Percentiles rank a stretch among this genome's conserved stretches.
phyloP scores from a whole-genome alignment of 352 stramenopile species.

The Blastocystis sp. region DNA sequence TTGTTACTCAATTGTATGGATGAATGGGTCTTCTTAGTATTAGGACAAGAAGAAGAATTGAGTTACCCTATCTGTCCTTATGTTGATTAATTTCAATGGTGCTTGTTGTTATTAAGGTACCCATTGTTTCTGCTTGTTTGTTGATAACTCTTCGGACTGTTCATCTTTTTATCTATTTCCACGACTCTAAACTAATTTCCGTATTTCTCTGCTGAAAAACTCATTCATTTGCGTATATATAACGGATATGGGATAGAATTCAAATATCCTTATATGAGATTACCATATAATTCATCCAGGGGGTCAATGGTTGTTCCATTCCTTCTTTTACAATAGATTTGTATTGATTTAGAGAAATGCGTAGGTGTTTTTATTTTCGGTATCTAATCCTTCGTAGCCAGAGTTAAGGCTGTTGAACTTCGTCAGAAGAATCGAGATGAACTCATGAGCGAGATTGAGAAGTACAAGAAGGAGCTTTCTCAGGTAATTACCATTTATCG shows the following conservation, averaged over 20 bases:
- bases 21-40: background rate
- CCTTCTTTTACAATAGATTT: constrained; percentile 54
- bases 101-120: no score
- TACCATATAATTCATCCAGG: background rate
- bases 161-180: background rate
- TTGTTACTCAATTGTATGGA: constrained; percentile 9
- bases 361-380: background rate
- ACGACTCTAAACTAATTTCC: background rate
- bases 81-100: background rate
- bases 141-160: background rate
- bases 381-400: constrained; percentile 72
- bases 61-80: background rate
- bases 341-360: constrained; percentile 69
- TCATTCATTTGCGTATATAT: background rate
- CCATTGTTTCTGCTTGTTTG: background rate
- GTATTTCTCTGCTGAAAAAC: no score
- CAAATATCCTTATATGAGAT: background rate
- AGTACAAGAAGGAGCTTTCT: constrained; percentile 95
- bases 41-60: constrained; percentile 39
- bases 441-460: constrained; percentile 92
- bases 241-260: background rate
- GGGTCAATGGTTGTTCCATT: background rate
- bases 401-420: constrained; percentile 97
- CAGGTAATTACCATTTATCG: constrained; percentile 71
- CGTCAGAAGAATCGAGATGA: constrained; percentile 93